These are phyloP conservation scores for Scheffersomyces stipitis DNA, from an alignment of 805 yeast species.

Conservation along the genomic window DNA sequence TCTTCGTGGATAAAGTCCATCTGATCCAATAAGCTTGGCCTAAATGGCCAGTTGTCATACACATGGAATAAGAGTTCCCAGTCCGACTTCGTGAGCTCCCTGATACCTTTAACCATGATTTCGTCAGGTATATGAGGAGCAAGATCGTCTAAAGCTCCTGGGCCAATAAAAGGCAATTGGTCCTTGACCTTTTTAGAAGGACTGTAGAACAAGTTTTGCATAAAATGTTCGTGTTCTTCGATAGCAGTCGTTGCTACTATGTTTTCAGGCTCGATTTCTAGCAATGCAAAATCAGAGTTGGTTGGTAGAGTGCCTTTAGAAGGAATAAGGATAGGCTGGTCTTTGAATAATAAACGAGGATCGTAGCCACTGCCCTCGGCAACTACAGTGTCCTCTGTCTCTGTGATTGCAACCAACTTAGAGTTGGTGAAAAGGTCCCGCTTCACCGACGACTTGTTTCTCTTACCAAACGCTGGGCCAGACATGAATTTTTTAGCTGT, in stretches of 20 bases:
- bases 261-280: slow-evolving; percentile 52
- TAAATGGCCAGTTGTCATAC: slow-evolving; percentile 83
- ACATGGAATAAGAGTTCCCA: slow-evolving; percentile 47
- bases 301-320: slow-evolving; percentile 26
- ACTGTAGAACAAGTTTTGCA: slow-evolving; percentile 27
- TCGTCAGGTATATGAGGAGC: slow-evolving; percentile 23
- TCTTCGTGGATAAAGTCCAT: slow-evolving; percentile 13
- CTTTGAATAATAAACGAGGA: slow-evolving; percentile 34
- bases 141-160: slow-evolving; percentile 71
- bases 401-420: slow-evolving; percentile 51
- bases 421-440: slow-evolving; percentile 64
- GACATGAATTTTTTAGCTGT: slow-evolving; percentile 63
- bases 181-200: slow-evolving; percentile 46
- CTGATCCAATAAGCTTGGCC: slow-evolving; percentile 47
- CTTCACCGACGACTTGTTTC: slow-evolving; percentile 65
- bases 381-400: slow-evolving; percentile 15
- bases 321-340: slow-evolving; percentile 36
- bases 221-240: slow-evolving; percentile 66
- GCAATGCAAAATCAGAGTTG: slow-evolving; percentile 46
- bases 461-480: slow-evolving; percentile 45
- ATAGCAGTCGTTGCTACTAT: slow-evolving; percentile 36
- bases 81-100: slow-evolving; percentile 56
- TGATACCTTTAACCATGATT: slow-evolving; percentile 45
- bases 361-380: slow-evolving; percentile 34
- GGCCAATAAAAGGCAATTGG: slow-evolving; percentile 61